Evolutionary conservation across 495 filamentous ascomycete genomes (phyloP), one percentile per base, ranked within the genome.

Genomic region (Aspergillus carlsbadensis): DNA sequence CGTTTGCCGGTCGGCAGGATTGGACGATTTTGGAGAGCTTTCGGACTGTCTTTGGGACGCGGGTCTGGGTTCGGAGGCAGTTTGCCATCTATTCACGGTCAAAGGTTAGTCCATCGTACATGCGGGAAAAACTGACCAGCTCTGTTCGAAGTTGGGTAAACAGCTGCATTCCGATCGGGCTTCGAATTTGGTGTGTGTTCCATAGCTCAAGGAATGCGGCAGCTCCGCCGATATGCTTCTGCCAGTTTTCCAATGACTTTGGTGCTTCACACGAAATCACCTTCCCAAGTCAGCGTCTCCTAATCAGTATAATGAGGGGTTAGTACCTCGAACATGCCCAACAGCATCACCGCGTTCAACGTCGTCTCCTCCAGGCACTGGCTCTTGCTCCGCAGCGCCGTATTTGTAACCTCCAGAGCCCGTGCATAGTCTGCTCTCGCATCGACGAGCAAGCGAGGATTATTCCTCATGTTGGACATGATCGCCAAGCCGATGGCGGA

Each of bases 251-350:
- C 6, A 56, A 35, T 15, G 54, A 56, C 15, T 37, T 47, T 10
- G 54, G 34, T 3, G 43, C 26, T 10, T 22, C 44, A 17, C 43
- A 56, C 1, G 34, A 15, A 35, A 56, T 48, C 5, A 56, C 44
- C 54, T 55, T 29, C 8, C 26, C 17, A 14, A 2, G 14, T 26
- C 3, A 41, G 21, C 26, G 8, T 29, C 26, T 29, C 26, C 26
- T 3, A 3, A 29, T 39, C 13, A 40, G 14, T 21, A 20, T 10
- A 10, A 29, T 10, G 18, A 26, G n/a, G 10, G 14, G n/a, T 29
- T 21, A 33, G 6, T 20, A 56, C 54, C 44, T 56, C 54, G 15
- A 56, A 56, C 54, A 56, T 56, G 33, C 41, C 44, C 34, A 56
- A 43, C 26, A 56, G 54, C 7, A 56, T 48, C 33, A 47, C 21